Conservation (phyloP, 352 stramenopile genomes). For the Globisporangium yorkense region DNA sequence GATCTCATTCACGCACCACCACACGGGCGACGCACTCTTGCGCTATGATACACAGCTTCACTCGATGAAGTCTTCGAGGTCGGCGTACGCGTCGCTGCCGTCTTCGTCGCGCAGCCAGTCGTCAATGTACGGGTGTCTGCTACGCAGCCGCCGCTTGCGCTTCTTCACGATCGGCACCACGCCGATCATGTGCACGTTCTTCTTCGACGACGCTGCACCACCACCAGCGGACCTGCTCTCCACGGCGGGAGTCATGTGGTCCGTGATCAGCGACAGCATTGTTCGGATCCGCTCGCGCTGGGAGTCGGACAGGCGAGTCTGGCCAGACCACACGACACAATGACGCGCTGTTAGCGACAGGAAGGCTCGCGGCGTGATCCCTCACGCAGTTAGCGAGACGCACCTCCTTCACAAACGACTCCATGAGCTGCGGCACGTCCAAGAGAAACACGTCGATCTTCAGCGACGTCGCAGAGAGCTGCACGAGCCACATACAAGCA, state of each 20-base stretch:
- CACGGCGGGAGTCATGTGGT: conserved; percentile 24
- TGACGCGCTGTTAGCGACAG: not conserved
- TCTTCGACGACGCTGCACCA: conserved; percentile 15
- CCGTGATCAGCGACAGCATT: conserved; percentile 33
- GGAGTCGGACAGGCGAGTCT: conserved; percentile 21
- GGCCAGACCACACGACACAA: not conserved
- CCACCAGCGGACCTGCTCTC: not conserved
- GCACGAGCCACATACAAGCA: not conserved
- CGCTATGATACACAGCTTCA: conserved; percentile 6
- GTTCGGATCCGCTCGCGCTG: conserved; percentile 22
- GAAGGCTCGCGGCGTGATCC: not conserved
- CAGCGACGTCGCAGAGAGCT: conserved; percentile 46
- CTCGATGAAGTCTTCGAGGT: conserved; percentile 78
- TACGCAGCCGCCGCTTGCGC: conserved; percentile 45
- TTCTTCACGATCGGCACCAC: conserved; percentile 54
- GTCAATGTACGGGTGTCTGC: conserved; percentile 68
- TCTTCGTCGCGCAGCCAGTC: conserved; percentile 72
- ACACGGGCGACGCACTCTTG: not conserved
- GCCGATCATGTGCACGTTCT: conserved; percentile 31
- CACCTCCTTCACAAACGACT: conserved; percentile 39
- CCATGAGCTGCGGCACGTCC: conserved; percentile 34
- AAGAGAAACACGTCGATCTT: conserved; percentile 69
- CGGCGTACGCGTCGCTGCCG: conserved; percentile 57
- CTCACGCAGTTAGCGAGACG: not conserved
- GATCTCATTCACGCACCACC: not conserved